A percentile compares a stretch with the other conserved stretches of the same genome.
Conservation (phyloP, 768 basidiomycete species). For the Podaxis sp. region DNA sequence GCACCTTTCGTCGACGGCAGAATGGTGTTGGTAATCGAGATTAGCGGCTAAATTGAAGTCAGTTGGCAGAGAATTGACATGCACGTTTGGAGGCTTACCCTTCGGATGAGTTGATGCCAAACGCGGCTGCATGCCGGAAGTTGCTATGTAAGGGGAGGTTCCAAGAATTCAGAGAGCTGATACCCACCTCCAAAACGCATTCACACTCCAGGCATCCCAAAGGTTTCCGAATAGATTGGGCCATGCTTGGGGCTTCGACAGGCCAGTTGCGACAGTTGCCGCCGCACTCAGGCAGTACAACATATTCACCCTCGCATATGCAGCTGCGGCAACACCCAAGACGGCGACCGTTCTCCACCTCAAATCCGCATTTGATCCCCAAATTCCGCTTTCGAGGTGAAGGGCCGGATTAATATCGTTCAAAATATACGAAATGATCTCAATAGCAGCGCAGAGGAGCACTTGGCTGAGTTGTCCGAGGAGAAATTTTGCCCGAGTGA, state of each 20-base stretch:
- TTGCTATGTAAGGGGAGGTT: not conserved
- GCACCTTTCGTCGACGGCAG: slow-evolving; percentile 27
- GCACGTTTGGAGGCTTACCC: slow-evolving; percentile 24
- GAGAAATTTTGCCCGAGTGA: not conserved
- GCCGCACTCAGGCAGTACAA: not conserved
- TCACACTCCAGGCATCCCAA: slow-evolving; percentile 6
- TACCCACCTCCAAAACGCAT: slow-evolving; percentile 13
- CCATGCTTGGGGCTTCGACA: slow-evolving; percentile 13
- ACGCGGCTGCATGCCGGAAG: slow-evolving; percentile 21
- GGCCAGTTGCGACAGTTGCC: slow-evolving; percentile 1
- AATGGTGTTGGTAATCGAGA: slow-evolving; percentile 25
- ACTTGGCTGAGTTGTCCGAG: not conserved
- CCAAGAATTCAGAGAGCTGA: not conserved
- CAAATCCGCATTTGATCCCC: not conserved
- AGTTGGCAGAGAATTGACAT: not conserved
- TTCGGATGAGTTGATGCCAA: slow-evolving; percentile 38
- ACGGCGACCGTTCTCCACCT: not conserved
- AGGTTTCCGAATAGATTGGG: slow-evolving; percentile 9
- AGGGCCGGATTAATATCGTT: not conserved
- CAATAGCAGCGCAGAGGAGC: not conserved
- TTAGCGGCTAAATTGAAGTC: slow-evolving; percentile 22
- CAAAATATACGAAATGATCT: not conserved
- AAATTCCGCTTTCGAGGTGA: not conserved
- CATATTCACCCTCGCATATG: not conserved
- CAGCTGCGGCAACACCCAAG: not conserved